A percentile compares a stretch with the other conserved stretches of the same genome.
These are phyloP conservation scores for Luzula sylvatica DNA, from an alignment of 176 grass and related monocot species.

Conservation along the genomic window DNA sequence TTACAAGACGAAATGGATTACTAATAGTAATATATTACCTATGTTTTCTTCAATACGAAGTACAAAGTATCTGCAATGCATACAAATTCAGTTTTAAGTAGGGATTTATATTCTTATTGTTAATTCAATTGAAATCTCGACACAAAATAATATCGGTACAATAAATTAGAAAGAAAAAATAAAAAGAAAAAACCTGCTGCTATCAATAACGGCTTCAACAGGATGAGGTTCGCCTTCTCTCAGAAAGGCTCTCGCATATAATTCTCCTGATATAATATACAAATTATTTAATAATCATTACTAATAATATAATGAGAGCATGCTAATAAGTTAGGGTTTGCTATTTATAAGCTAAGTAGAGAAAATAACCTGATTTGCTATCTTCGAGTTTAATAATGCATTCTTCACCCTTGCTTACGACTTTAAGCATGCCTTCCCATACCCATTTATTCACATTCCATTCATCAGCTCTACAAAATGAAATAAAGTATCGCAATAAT, in stretches of 20 bases:
- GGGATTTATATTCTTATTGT: conserved; percentile 5
- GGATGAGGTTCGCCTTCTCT: conserved; percentile 82
- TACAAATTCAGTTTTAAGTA: too few relatives aligned
- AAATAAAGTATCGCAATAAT: too few relatives aligned
- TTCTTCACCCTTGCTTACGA: conserved; percentile 90
- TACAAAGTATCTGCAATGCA: conserved; percentile 95
- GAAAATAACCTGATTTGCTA: conserved; percentile 50
- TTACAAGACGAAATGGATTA: not conserved
- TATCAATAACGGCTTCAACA: conserved; percentile 91
- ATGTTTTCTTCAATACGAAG: conserved; percentile 88
- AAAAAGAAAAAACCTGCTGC: conserved; percentile 49
- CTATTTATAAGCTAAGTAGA: not conserved
- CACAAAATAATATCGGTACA: too few relatives aligned
- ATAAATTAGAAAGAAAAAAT: conserved; percentile 13
- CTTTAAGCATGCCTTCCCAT: conserved; percentile 90
- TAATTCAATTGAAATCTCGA: not conserved
- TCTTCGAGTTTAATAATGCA: conserved; percentile 94
- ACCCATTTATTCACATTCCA: conserved; percentile 99
- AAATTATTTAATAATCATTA: not conserved
- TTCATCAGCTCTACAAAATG: conserved; percentile 91
- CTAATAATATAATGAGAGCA: not conserved
- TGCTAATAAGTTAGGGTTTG: not conserved
- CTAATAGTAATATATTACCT: conserved; percentile 40
- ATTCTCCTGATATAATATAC: conserved; percentile 50
- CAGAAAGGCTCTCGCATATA: conserved; percentile 89